Evolutionary conservation across 768 basidiomycete genomes (phyloP).

Genomic region (Crassisporium funariophilum): DNA sequence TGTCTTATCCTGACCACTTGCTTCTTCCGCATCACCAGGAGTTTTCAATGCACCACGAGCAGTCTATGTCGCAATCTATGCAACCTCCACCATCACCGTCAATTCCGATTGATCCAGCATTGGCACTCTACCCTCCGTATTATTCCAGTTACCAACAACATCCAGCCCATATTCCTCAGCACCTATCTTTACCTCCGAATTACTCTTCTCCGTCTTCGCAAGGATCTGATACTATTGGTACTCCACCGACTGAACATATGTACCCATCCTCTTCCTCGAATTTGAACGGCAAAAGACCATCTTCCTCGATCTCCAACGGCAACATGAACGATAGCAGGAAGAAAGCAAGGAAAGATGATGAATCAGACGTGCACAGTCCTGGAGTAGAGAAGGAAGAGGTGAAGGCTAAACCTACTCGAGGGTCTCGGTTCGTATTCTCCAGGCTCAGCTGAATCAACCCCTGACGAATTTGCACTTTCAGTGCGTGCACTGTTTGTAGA

Average conservation of each 20-base stretch:
- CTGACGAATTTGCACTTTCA: constrained; percentile 28
- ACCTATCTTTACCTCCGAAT: constrained; percentile 55
- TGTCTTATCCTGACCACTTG: constrained; percentile 30
- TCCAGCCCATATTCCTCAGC: constrained; percentile 52
- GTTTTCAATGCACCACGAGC: constrained; percentile 42
- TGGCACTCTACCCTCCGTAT: constrained; percentile 68
- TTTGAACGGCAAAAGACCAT: constrained; percentile 67
- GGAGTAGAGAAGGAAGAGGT: constrained; percentile 59
- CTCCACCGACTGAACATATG: constrained; percentile 67
- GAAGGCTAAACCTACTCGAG: constrained; percentile 83
- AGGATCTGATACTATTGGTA: constrained; percentile 75
- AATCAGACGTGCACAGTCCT: constrained; percentile 49
- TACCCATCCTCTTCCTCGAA: constrained; percentile 52
- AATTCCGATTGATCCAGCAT: constrained; percentile 69
- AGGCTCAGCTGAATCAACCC: constrained; percentile 12
- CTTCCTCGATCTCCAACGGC: constrained; percentile 47
- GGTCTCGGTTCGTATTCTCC: constrained; percentile 63
- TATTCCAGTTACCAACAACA: constrained; percentile 58
- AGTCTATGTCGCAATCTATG: constrained; percentile 44
- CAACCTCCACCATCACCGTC: constrained; percentile 61
- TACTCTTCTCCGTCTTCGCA: constrained; percentile 82
- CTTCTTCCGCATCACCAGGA: constrained; percentile 32
- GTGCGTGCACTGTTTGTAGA: constrained; percentile 90
- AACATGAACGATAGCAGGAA: constrained; percentile 49
- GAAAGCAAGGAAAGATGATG: constrained; percentile 65